Percentiles rank a stretch among this genome's conserved stretches.
Conservation (phyloP, 2,329 filamentous ascomycete species). For the Cladobotryum mycophilum region DNA sequence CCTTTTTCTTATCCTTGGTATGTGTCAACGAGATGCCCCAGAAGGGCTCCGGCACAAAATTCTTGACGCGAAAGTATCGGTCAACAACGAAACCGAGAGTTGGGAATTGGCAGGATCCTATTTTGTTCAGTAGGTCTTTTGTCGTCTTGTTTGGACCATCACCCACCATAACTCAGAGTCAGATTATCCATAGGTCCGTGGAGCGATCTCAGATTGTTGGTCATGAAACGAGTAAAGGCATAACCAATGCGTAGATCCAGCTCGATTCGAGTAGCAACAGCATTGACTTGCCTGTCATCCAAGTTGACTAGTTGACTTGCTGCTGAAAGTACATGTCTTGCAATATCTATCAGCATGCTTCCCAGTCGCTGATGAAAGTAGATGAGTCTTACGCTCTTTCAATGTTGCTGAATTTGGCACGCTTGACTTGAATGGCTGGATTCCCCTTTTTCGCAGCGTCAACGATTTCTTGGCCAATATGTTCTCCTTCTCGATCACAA, state of each 20-base stretch:
- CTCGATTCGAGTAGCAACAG: conserved; percentile 84
- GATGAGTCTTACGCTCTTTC: conserved; percentile 64
- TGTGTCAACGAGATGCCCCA: conserved; percentile 88
- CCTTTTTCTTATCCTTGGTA: conserved; percentile 67
- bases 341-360: conserved; percentile 12
- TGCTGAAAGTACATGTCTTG: conserved; percentile 77
- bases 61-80: conserved; percentile 86
- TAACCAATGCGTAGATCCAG: conserved; percentile 88
- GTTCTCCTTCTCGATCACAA: conserved; percentile 94
- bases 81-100: conserved; percentile 96
- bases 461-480: conserved; percentile 89
- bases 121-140: conserved; percentile 9
- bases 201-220: conserved; percentile 66
- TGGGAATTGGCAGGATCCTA: conserved; percentile 90
- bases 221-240: conserved; percentile 86
- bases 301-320: conserved; percentile 70
- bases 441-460: conserved; percentile 73
- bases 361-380: no score
- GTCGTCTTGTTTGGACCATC: neutral
- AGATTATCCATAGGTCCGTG: conserved; percentile 59
- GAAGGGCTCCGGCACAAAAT: conserved; percentile 87
- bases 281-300: conserved; percentile 80
- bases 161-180: conserved; percentile 73
- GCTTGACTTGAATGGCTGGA: conserved; percentile 65
- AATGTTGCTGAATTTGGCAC: conserved; percentile 92